phyloP scores from a whole-genome alignment of 352 stramenopile species.

The Thraustochytrium sp. region DNA sequence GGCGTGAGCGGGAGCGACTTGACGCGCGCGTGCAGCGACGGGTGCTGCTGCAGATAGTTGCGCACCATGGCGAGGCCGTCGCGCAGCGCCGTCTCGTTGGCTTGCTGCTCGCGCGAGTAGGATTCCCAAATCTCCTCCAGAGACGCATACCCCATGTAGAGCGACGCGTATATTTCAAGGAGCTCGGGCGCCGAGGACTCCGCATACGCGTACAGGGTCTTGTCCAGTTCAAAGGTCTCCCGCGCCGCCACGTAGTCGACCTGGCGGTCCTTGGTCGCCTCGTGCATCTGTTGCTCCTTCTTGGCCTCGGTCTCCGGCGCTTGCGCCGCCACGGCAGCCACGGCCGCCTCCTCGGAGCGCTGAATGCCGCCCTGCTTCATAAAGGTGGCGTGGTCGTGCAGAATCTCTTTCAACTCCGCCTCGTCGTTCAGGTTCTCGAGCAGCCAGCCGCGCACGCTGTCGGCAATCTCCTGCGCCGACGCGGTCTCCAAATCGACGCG shows the following conservation, averaged over 20 bases:
- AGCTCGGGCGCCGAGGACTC: background rate
- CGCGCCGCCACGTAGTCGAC: background rate
- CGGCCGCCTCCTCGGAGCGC: background rate
- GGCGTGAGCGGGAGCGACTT: conserved; percentile 6
- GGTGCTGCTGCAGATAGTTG: background rate
- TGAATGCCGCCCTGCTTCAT: background rate
- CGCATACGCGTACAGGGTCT: background rate
- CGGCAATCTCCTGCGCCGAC: background rate
- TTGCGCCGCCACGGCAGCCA: background rate
- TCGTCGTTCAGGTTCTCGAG: background rate
- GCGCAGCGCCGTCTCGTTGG: background rate
- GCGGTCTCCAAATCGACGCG: background rate
- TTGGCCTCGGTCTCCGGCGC: background rate
- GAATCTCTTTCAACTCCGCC: background rate
- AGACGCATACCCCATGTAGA: background rate
- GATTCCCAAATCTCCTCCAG: background rate
- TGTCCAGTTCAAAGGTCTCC: background rate
- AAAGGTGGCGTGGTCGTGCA: background rate
- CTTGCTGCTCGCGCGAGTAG: background rate
- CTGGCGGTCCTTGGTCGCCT: background rate
- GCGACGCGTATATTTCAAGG: background rate
- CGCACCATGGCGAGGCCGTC: background rate
- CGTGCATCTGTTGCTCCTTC: background rate
- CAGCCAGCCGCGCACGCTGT: background rate
- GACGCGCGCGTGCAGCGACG: background rate